Evolutionary conservation across 75 land plant species (phyloP).

Genomic region (Isoetes taiwanensis): DNA sequence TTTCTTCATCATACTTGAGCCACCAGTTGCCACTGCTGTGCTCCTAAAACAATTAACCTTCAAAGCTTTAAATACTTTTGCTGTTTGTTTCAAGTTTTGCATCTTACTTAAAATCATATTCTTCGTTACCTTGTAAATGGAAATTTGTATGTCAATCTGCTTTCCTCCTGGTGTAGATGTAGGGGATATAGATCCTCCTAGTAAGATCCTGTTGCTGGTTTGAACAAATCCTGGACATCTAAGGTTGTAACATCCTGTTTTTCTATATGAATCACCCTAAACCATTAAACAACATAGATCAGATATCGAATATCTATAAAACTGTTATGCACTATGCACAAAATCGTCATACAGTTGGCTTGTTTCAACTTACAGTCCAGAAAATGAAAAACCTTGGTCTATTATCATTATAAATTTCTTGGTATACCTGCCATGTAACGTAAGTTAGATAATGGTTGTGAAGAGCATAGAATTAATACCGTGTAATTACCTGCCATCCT

Average conservation of each 20-base stretch:
- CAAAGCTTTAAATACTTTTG: too few species aligned
- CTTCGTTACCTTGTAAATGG: too few species aligned
- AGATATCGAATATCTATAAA: too few species aligned
- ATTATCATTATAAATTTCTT: constrained; percentile 23
- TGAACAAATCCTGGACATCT: constrained; percentile 27
- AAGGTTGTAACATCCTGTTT: constrained; percentile 31
- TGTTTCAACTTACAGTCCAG: constrained; percentile 45
- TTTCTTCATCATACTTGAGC: constrained; percentile 62
- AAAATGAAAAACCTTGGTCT: constrained; percentile 27
- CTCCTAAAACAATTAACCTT: too few species aligned
- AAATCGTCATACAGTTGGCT: too few species aligned
- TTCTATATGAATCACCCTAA: constrained; percentile 19
- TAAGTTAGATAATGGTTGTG: background rate
- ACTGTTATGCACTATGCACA: too few species aligned
- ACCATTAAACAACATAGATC: too few species aligned
- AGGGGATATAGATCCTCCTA: constrained; percentile 27
- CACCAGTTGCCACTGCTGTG: constrained; percentile 75
- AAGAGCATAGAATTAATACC: background rate
- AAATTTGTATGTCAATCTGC: too few species aligned
- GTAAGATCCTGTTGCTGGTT: constrained; percentile 16
- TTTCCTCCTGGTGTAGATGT: too few species aligned
- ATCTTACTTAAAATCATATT: too few species aligned
- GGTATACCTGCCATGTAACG: constrained; percentile 12
- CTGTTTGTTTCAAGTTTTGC: too few species aligned
- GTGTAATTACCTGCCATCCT: constrained; percentile 31